A percentile compares a stretch with the other conserved stretches of the same genome.
These are phyloP conservation scores for Penicillium canescens DNA, from an alignment of 495 filamentous ascomycete genomes.

Conservation along the genomic window DNA sequence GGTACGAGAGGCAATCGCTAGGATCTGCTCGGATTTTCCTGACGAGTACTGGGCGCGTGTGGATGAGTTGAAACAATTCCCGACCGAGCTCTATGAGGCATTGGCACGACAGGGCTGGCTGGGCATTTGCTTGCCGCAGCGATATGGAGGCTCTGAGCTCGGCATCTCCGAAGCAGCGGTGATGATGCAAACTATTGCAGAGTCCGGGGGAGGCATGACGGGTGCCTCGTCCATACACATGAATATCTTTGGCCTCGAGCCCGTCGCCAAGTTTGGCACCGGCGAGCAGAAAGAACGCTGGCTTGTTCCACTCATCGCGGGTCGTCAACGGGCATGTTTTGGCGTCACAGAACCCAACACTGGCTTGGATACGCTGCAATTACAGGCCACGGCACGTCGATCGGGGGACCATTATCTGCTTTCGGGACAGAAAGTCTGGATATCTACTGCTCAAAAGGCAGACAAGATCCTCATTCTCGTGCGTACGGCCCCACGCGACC, in stretches of 20 bases:
- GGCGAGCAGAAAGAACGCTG: constrained; percentile 55
- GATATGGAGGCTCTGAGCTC: constrained; percentile 61
- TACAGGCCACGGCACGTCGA: constrained; percentile 57
- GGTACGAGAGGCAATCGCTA: constrained; percentile 66
- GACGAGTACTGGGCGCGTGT: constrained; percentile 57
- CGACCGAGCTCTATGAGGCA: constrained; percentile 61
- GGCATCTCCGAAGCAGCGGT: constrained; percentile 74
- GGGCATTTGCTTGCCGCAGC: constrained; percentile 70
- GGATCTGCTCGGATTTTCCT: constrained; percentile 64
- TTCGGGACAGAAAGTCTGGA: constrained; percentile 79
- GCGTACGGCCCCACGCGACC: constrained; percentile 64
- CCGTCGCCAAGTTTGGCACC: constrained; percentile 67
- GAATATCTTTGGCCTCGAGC: constrained; percentile 75
- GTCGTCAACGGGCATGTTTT: constrained; percentile 62
- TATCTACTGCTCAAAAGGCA: constrained; percentile 73
- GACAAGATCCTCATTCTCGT: constrained; percentile 74
- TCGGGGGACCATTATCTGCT: constrained; percentile 53
- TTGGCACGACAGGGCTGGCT: constrained; percentile 74
- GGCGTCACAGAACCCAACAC: constrained; percentile 67
- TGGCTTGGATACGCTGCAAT: constrained; percentile 68
- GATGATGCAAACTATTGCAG: constrained; percentile 79
- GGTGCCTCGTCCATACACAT: constrained; percentile 75
- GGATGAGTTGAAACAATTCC: constrained; percentile 13
- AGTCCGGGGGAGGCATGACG: constrained; percentile 73
- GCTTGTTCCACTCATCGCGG: constrained; percentile 63